These are phyloP conservation scores for Fusarium heterosporum DNA, from an alignment of 2,329 filamentous ascomycete species.

Conservation along the genomic window DNA sequence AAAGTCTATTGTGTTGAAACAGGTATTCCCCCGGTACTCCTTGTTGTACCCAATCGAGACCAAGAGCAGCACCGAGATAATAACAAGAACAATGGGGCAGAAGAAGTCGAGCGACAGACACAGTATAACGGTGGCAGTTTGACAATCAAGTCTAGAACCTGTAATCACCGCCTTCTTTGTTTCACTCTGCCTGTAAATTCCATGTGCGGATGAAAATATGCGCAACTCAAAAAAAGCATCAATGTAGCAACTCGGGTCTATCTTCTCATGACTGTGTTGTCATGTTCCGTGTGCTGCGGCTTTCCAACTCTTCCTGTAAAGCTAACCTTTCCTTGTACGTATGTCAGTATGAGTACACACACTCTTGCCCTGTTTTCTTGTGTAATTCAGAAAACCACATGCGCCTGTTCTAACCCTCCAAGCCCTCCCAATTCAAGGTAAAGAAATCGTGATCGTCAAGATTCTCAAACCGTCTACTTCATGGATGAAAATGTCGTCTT, in stretches of 20 bases:
- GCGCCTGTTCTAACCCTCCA: slow-evolving; percentile 31
- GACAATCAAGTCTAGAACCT: slow-evolving; percentile 40
- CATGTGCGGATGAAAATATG: slow-evolving; percentile 4
- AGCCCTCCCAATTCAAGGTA: slow-evolving; percentile 21
- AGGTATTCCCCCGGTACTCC: slow-evolving; percentile 22
- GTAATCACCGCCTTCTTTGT: slow-evolving; percentile 13
- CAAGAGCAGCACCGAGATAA: slow-evolving; percentile 32
- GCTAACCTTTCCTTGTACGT: slow-evolving; percentile 17
- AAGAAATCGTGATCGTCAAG: slow-evolving; percentile 30
- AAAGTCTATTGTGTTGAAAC: slow-evolving; percentile 43
- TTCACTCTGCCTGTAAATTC: slow-evolving; percentile 28
- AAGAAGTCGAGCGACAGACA: slow-evolving; percentile 25
- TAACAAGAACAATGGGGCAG: slow-evolving; percentile 20
- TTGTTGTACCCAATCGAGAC: slow-evolving; percentile 17
- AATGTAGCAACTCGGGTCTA: not conserved
- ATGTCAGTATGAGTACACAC: slow-evolving; percentile 17
- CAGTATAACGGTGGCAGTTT: slow-evolving; percentile 13
- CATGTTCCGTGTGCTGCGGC: slow-evolving; percentile 15
- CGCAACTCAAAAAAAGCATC: slow-evolving; percentile 5
- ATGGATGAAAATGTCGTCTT: slow-evolving; percentile 40
- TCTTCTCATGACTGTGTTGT: slow-evolving; percentile 9
- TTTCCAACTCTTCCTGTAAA: slow-evolving; percentile 28
- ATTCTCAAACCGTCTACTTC: slow-evolving; percentile 32
- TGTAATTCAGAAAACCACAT: slow-evolving; percentile 38
- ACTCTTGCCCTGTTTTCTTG: slow-evolving; percentile 24